Evolutionary conservation across 768 basidiomycete genomes (phyloP), one percentile per base, ranked within the genome.

Genomic region (Mycena rebaudengoi): DNA sequence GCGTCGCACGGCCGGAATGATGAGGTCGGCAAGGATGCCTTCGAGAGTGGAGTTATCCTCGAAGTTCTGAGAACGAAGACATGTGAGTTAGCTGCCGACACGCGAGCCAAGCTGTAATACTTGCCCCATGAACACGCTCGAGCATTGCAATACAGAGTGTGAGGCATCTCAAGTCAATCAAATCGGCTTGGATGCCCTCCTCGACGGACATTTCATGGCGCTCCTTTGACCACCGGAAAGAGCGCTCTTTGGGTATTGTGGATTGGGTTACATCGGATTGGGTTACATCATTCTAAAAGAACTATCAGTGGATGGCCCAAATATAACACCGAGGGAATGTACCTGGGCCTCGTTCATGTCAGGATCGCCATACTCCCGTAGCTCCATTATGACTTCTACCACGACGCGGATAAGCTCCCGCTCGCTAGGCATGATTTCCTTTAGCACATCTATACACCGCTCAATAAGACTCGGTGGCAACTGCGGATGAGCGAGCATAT

Each of bases 1-100:
- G 53, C 94, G 87, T 71, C 91, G 89, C 43, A 98, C 93, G 5
- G 94, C 88, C 3, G 97, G 97, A 30, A 98, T 87, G 70, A 98
- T 94, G 18, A 99, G 80, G 69, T 98, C 95, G 11, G 84, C 82
- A 25, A 96, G 84, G 46, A 95, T 85, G 62, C 91, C 93, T 73
- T 92, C 90, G 18, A 96, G 75, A 0, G 92, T 94, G 1, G 94
- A 88, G 68, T 92, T 92, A 81, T 74, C 91, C 60, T 94, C 85
- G 50, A 96, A 84, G 8, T 88, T 88, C 78, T 92, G 74, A 68
- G 88, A 80, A 25, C 30, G 18, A 79, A 13, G 78, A 72, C 7
- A 82, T 64, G 18, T 54, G 57, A 54, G 64, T 50, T 13, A 69
- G 55, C 18, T 40, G 28, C 30, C 29, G 26, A 41, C 25, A 25